A percentile compares a stretch with the other conserved stretches of the same genome.
Conservation (phyloP, 2,329 filamentous ascomycete genomes). For the Amesomyces nigricolor region DNA sequence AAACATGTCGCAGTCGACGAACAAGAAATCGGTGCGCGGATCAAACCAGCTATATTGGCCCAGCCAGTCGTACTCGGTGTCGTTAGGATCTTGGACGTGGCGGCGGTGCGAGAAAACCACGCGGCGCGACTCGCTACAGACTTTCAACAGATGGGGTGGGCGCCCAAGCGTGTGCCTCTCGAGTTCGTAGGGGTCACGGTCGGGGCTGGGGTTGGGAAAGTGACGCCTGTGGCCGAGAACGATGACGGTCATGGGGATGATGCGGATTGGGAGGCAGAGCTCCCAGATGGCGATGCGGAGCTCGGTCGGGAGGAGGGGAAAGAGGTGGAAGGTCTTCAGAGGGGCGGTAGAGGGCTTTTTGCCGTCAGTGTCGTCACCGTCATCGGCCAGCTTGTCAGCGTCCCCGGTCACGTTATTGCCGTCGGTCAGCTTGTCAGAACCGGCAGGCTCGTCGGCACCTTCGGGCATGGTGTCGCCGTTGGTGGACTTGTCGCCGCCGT, state of each 20-base stretch:
- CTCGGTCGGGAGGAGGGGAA: conserved; percentile 5
- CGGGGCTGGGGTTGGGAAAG: too few relatives aligned
- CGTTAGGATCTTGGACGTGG: background rate
- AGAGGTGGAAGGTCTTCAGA: background rate
- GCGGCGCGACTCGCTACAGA: background rate
- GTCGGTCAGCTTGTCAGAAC: too few relatives aligned
- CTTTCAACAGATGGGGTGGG: background rate
- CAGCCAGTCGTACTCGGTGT: background rate
- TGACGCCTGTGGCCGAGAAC: background rate
- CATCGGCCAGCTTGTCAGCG: too few relatives aligned
- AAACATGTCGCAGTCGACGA: conserved; percentile 3
- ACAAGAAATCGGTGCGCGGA: conserved; percentile 5
- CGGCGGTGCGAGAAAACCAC: background rate
- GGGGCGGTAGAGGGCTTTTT: background rate
- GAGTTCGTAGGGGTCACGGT: background rate
- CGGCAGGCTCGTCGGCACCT: too few relatives aligned
- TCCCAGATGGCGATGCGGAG: conserved; percentile 10
- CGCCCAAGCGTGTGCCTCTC: background rate
- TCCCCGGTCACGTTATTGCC: too few relatives aligned
- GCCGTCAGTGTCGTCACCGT: too few relatives aligned
- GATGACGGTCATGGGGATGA: background rate
- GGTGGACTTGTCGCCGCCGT: too few relatives aligned
- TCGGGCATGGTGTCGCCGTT: too few relatives aligned
- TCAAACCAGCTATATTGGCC: background rate
- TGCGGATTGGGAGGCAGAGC: conserved; percentile 6